A percentile compares a stretch with the other conserved stretches of the same genome.
phyloP scores from a whole-genome alignment of 192 early-diverging fungal species.

The Coemansia sp. region DNA sequence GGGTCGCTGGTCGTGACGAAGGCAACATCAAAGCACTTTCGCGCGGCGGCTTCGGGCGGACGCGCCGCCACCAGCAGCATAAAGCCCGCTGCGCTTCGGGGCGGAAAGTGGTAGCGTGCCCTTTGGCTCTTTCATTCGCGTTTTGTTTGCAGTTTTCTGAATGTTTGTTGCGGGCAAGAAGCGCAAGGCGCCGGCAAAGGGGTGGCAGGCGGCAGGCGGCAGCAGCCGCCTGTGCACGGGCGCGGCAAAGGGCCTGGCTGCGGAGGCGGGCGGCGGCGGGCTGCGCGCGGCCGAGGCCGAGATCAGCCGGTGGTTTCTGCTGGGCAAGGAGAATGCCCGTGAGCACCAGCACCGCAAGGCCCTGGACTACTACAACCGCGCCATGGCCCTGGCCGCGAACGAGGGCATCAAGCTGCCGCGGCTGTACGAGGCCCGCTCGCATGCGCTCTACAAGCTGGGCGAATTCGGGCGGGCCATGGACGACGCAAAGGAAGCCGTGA shows the following conservation, averaged over 20 bases:
- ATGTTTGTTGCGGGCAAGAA: conserved; percentile 26
- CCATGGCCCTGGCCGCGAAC: conserved; percentile 17
- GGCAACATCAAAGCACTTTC: conserved; percentile 33
- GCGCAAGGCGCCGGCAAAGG: conserved; percentile 8
- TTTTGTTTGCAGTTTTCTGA: too few species aligned
- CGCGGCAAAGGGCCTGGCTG: background rate
- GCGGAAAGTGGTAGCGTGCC: background rate
- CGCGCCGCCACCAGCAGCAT: background rate
- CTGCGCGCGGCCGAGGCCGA: background rate
- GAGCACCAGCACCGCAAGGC: conserved; percentile 21
- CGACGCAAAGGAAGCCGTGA: conserved; percentile 25
- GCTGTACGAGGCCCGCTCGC: conserved; percentile 24
- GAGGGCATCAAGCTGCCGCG: conserved; percentile 7
- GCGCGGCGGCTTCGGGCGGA: conserved; percentile 1
- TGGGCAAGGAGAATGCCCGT: conserved; percentile 22
- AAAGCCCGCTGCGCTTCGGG: conserved; percentile 30
- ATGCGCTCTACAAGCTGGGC: conserved; percentile 21
- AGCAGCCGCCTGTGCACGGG: background rate
- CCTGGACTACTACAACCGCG: conserved; percentile 32
- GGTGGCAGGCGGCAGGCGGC: background rate
- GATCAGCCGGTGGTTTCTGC: conserved; percentile 2
- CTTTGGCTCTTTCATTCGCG: too few species aligned
- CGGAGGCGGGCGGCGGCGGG: background rate
- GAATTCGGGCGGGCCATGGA: conserved; percentile 24
- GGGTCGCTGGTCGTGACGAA: conserved; percentile 13